Evolutionary conservation across 148 eudicot genomes (phyloP), one percentile per base, ranked within the genome.

Genomic region (Euryodendron excelsum): DNA sequence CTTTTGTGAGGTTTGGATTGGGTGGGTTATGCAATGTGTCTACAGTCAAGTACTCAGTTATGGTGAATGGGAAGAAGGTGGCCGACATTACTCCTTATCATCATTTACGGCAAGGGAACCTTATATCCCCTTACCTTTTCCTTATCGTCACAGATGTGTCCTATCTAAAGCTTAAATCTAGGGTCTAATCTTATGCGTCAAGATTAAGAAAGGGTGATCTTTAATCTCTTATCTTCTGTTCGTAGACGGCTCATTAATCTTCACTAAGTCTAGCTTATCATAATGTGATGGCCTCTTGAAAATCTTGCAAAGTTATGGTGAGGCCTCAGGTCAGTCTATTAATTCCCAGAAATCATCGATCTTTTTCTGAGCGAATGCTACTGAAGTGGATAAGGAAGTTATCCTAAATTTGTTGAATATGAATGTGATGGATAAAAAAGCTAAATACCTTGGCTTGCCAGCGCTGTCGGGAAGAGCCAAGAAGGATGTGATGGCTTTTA

Each of bases 101-200:
- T 0, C 58, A 58, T 2, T 25, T 52, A 0, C 33, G 61, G 0
- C 37, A 70, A 13, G 23, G 74, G 6, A 53, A 72, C 2, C 75
- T 58, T 15, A 0, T 72, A 14, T 72, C 75, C 1, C 36, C 75
- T 0, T 72, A 28, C 5, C 10, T 72, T 1, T 72, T 72, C 27
- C 33, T 72, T 1, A 0, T 70, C 0, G 75, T 52, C 0, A 36
- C 61, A 0, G 75, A 72, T 28, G 25, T n/a, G 7, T 11, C 47
- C 0, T 72, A 36, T 45, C 11, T 5, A 44, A 52, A 50, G 27
- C 33, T 5, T 0, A 5, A 3, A 0, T 1, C 1, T 2, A 50
- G 1, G 34, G 8, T 0, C 9, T 21, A 0, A 10, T 48, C 5
- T 0, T 2, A 1, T 8, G 34, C 0, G 0, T 48, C 0, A 36